Base-by-base conservation (phyloP, 2,329 filamentous ascomycete genomes). In the Orbilia oligospora region DNA sequence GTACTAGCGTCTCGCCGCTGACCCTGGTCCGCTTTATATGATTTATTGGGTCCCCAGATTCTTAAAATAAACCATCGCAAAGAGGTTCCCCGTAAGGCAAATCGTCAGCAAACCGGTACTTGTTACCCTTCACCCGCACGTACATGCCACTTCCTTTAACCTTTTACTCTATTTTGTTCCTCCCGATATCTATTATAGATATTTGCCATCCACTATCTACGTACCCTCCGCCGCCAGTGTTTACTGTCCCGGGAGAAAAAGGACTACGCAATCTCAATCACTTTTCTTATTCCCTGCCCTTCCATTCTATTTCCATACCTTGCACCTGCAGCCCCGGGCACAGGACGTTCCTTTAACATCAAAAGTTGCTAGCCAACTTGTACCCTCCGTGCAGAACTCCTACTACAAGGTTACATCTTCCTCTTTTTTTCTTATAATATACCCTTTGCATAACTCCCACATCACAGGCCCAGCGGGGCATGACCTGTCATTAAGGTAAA, bases 401-500 rank as follows among this genome's bases (percentile, higher is more conserved):
- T 77, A 76, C 67, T 48, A 30, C 67, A 33, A 71, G 67, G 73
- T 77, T 77, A 77, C 73, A 77, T 77, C 51, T 61, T 75, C 38
- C 44, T 36, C 16, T 53, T 30, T 53, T 16, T 30, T 64, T 41
- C 55, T 58, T 58, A 73, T 68, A 69, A 69, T 64, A 64, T 48
- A 70, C 61, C 6, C 30, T 44, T 46, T 33, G 61, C 49, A 73
- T 22, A 61, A 70, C 66, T 36, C 33, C 58, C 53, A 67, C 58
- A 64, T 77, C 67, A 71, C 67, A 63, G 65, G 65, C 65, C 56
- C 66, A 46, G 73, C 73, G 73, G 73, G 67, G 67, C 68, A 77
- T 71, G 67, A 77, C 73, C 53, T 71, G 61, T 71, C 61, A 77
- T 51, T 71, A 77, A 77, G 73, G 73, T 77, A 77, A 77, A 77